Evolutionary conservation across 805 yeast species (phyloP), one percentile per base, ranked within the genome.

Genomic region (Kuraishia molischiana): DNA sequence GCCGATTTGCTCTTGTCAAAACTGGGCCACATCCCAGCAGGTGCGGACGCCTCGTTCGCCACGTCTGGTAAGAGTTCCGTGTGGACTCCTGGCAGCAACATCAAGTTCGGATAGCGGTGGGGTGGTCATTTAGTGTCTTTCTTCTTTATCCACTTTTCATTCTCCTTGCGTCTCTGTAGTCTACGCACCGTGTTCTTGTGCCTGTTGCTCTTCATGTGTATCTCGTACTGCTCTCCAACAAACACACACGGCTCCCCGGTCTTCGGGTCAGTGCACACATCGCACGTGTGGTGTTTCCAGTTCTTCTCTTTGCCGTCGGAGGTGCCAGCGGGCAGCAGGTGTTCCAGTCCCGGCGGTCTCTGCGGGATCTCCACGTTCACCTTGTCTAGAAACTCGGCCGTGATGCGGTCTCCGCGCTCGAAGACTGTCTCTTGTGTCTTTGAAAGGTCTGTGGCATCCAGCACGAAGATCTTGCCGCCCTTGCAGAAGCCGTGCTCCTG

Each of bases 251-350:
- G 66, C 3, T 74, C 66, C 1, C 77, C 76, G 4, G 36, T 22
- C 3, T 67, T 64, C 26, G 64, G 61, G 44, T 76, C 79, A 5
- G 55, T 58, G 53, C 98, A 90, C 1, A 67, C 55, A 1, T 72
- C 71, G 54, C 98, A 90, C 15, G 58, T 58, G 48, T 62, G 72
- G 44, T 85, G 94, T 37, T 72, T 66, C 92, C 94, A 84, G 44
- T 52, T 47, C 21, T 35, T 37, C 8, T 40, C 42, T 4, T 34
- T 35, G 10, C 34, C 30, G 3, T 26, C 26, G 5, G 17, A 15
- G 19, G 18, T n/a, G 9, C 20, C 17, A 14, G 28, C 11, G 6
- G 42, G 34, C 36, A 42, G 15, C 13, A 33, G n/a, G 28, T 20
- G 17, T 8, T 19, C 34, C 28, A 34, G 21, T n/a, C 15, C 35